These are phyloP conservation scores for Botrytis paeoniae DNA, from an alignment of 2,329 filamentous ascomycete genomes.

Conservation along the genomic window DNA sequence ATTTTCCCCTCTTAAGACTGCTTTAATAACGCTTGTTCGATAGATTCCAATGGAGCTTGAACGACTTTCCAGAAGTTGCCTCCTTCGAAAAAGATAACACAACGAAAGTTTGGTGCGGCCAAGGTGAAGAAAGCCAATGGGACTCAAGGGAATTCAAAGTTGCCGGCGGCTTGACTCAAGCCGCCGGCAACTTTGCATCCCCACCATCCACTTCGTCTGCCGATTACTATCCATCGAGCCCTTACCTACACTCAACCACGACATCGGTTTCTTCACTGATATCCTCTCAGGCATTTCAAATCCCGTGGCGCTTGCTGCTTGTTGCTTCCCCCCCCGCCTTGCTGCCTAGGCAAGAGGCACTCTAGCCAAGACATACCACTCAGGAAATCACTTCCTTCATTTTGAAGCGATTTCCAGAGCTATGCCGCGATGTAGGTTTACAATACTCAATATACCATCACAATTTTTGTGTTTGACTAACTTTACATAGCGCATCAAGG, in stretches of 20 bases:
- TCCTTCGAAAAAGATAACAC: not conserved
- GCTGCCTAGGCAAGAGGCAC: not conserved
- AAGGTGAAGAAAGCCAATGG: not conserved
- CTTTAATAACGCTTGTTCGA: not conserved
- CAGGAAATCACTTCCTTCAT: slow-evolving; percentile 4
- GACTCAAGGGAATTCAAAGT: not conserved
- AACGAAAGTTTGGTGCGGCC: not conserved
- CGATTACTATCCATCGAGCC: not conserved
- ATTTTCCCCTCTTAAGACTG: not conserved
- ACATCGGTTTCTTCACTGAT: not conserved
- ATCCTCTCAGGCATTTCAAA: not conserved
- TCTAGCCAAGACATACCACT: not conserved
- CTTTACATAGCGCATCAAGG: not conserved
- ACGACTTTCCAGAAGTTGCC: not conserved
- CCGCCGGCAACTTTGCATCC: not conserved
- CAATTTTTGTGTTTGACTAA: not conserved
- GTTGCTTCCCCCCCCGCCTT: not conserved
- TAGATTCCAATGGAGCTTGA: not conserved
- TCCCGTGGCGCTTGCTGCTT: not conserved
- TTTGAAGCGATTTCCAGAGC: slow-evolving; percentile 8
- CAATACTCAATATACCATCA: not conserved
- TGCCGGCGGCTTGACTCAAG: not conserved
- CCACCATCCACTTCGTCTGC: not conserved
- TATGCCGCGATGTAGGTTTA: slow-evolving; percentile 5
- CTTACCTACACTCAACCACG: not conserved